Evolutionary conservation across 1,139 yeast species (phyloP), one percentile per base, ranked within the genome.

Genomic region (Pichia terricola): DNA sequence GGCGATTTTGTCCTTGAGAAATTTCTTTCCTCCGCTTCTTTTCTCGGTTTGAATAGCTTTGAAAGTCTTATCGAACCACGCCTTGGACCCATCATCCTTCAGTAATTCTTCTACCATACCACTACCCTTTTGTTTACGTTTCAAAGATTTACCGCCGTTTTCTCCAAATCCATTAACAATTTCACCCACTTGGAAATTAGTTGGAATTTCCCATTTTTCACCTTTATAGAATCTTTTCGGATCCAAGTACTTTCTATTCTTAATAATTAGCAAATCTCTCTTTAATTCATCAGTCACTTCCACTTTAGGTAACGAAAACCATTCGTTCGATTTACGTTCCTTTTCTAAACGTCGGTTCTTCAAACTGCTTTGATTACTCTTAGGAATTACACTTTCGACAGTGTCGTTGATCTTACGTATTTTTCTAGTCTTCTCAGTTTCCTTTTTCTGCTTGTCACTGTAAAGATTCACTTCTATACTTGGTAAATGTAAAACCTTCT

Each of bases 151-250:
- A 36, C 85, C 77, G 64, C 71, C 84, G 61, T 73, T 86, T 59
- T 88, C 96, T 1, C 86, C 73, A 51, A 81, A 78, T 39, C 89
- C 94, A 56, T 84, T 94, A 26, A 89, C 64, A 34, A 91, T 76
- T 0, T 96, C 88, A 10, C 98, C 98, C 59, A 85, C 75, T 51
- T 89, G 94, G 62, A 91, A 88, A 52, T 71, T 77, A 57, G 85
- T 87, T 26, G 96, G 95, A 5, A 76, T 70, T 45, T 73, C 73
- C 82, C 94, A 85, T 50, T 79, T 81, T 47, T 84, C 94, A 62
- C 86, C 86, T 65, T 85, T 87, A 65, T 91, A 91, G 65, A 88
- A 96, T 57, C 97, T 77, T 64, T 91, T 91, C 4, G 97, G 97
- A 60, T 91, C 98, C 51, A 91, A 72, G 25, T 91, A 96, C 50